Conservation (phyloP, 768 basidiomycete species). For the Macrolepiota fuliginosa region DNA sequence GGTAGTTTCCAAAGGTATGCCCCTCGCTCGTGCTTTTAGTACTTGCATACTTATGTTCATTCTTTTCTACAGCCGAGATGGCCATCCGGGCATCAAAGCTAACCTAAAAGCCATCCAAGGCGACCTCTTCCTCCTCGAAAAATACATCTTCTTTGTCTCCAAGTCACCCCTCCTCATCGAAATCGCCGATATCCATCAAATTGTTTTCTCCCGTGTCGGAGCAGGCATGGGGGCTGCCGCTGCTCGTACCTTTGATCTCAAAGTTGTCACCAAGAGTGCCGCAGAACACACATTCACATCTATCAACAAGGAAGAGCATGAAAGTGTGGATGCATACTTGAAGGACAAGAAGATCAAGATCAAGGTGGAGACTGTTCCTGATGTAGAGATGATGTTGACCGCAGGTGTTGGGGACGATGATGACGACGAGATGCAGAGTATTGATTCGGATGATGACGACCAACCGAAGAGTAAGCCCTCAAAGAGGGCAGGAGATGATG, state of each 20-base stretch:
- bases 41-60: background rate
- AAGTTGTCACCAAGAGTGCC: conserved; percentile 81
- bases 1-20: conserved; percentile 81
- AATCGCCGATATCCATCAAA: conserved; percentile 84
- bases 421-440: conserved; percentile 79
- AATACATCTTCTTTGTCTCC: conserved; percentile 96
- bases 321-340: conserved; percentile 79
- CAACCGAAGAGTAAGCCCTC: conserved; percentile 46
- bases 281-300: conserved; percentile 89
- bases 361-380: conserved; percentile 94
- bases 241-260: conserved; percentile 91
- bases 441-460: conserved; percentile 67
- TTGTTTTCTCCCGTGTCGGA: conserved; percentile 92
- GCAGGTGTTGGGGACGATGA: conserved; percentile 65
- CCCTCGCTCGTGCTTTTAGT: background rate
- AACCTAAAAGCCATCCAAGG: conserved; percentile 97
- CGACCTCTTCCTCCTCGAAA: conserved; percentile 96
- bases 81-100: conserved; percentile 94
- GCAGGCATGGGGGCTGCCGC: conserved; percentile 78
- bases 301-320: conserved; percentile 95
- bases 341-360: conserved; percentile 89
- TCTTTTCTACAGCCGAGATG: conserved; percentile 60
- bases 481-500: conserved; percentile 55
- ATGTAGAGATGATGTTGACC: conserved; percentile 73
- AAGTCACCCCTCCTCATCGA: conserved; percentile 92